Conservation (phyloP, 2,329 filamentous ascomycete genomes). For the Aspergillus pseudoterreus region DNA sequence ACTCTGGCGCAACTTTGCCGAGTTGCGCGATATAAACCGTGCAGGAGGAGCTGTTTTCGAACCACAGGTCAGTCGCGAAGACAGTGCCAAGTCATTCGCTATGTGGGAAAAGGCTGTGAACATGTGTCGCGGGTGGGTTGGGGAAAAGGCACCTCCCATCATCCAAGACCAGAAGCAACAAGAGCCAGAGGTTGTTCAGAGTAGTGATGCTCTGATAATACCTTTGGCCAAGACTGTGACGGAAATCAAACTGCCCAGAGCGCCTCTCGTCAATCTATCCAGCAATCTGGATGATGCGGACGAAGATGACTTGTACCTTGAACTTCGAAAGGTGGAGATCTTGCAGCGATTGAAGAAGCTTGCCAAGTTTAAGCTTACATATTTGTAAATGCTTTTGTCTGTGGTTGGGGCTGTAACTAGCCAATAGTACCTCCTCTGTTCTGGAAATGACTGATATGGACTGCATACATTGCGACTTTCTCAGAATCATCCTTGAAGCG, state of each 20-base stretch:
- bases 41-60: slow-evolving; percentile 67
- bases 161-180: not conserved
- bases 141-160: slow-evolving; percentile 1
- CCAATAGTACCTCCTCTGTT: not conserved
- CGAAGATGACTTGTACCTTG: slow-evolving; percentile 33
- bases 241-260: slow-evolving; percentile 14
- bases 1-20: slow-evolving; percentile 71
- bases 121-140: slow-evolving; percentile 68
- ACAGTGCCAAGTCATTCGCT: slow-evolving; percentile 58
- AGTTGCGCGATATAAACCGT: slow-evolving; percentile 69
- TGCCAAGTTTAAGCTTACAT: slow-evolving; percentile 19
- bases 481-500: too few relatives aligned
- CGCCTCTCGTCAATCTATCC: slow-evolving; percentile 18
- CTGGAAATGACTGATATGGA: not conserved
- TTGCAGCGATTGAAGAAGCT: slow-evolving; percentile 31
- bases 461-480: too few relatives aligned
- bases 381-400: slow-evolving; percentile 5
- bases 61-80: slow-evolving; percentile 55
- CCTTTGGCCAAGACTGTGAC: slow-evolving; percentile 12
- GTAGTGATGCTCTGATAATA: slow-evolving; percentile 7
- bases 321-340: slow-evolving; percentile 33
- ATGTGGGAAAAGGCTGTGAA: slow-evolving; percentile 71
- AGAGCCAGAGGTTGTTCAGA: slow-evolving; percentile 8
- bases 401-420: not conserved
- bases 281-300: slow-evolving; percentile 30